Evolutionary conservation across 768 basidiomycete genomes (phyloP).

Genomic region (Rhizopogon vinicolor): DNA sequence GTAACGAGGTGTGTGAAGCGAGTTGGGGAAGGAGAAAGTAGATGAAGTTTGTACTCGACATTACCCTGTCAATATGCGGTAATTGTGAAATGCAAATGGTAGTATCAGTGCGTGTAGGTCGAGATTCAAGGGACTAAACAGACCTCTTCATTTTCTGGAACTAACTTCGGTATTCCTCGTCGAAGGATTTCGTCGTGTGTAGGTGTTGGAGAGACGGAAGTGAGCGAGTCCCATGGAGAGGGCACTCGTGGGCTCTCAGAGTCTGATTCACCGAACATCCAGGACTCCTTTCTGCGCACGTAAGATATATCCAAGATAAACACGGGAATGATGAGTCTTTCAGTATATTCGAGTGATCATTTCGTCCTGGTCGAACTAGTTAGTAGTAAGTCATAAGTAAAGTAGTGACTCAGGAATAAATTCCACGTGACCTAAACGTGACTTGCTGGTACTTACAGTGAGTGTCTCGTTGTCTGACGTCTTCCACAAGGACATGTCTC

Average conservation of each 20-base stretch:
- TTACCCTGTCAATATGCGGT: conserved; percentile 51
- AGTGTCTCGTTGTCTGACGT: background rate
- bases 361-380: too few species aligned
- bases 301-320: background rate
- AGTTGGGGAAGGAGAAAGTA: conserved; percentile 69
- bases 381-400: too few species aligned
- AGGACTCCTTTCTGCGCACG: background rate
- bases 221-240: conserved; percentile 79
- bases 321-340: background rate
- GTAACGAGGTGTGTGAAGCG: conserved; percentile 86
- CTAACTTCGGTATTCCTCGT: conserved; percentile 55
- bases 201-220: conserved; percentile 46
- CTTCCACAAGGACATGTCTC: conserved; percentile 16
- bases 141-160: conserved; percentile 71
- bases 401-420: too few species aligned
- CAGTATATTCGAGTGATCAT: conserved; percentile 58
- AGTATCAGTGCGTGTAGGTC: background rate
- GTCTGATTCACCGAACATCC: conserved; percentile 81
- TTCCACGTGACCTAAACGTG: background rate
- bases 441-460: too few species aligned
- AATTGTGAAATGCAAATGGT: background rate
- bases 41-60: conserved; percentile 92
- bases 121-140: conserved; percentile 5
- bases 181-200: conserved; percentile 24
- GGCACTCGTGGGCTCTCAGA: conserved; percentile 76